Percentiles rank a stretch among this genome's conserved stretches.
These are phyloP conservation scores for Balansia obtecta DNA, from an alignment of 2,329 filamentous ascomycete genomes.

Conservation along the genomic window DNA sequence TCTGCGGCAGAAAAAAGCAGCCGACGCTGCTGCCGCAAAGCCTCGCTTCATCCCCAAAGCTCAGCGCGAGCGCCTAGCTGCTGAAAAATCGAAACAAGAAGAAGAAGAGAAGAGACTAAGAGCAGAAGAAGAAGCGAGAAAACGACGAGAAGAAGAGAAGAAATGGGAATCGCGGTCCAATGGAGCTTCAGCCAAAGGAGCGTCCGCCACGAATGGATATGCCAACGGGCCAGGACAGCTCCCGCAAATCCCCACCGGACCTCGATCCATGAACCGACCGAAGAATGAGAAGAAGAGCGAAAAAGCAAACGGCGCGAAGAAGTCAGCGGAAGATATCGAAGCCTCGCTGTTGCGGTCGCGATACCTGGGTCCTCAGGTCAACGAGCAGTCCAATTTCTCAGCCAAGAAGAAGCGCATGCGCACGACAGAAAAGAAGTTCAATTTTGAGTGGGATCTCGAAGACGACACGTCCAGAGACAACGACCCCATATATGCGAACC, in stretches of 20 bases:
- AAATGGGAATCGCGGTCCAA: conserved; percentile 21
- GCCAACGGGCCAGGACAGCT: conserved; percentile 11
- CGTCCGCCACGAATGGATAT: conserved; percentile 13
- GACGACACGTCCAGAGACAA: conserved; percentile 66
- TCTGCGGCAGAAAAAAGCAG: conserved; percentile 71
- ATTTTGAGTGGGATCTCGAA: conserved; percentile 93
- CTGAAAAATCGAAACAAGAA: conserved; percentile 65
- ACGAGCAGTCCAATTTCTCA: conserved; percentile 72
- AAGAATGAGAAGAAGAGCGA: conserved; percentile 25
- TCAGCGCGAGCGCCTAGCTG: conserved; percentile 65
- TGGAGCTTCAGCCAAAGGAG: conserved; percentile 5
- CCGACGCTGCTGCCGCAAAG: conserved; percentile 73
- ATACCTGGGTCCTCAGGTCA: conserved; percentile 86
- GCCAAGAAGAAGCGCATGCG: conserved; percentile 91
- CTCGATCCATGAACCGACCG: conserved; percentile 48
- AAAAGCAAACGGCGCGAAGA: conserved; percentile 24
- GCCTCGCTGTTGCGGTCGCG: conserved; percentile 62
- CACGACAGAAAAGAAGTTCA: conserved; percentile 94
- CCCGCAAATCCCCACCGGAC: conserved; percentile 51
- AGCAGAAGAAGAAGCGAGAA: conserved; percentile 49
- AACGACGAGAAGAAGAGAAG: conserved; percentile 52
- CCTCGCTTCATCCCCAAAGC: conserved; percentile 80
- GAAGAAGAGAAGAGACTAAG: conserved; percentile 43
- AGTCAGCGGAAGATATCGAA: conserved; percentile 51
- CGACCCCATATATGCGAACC: conserved; percentile 58